Evolutionary conservation across 2,329 filamentous ascomycete species (phyloP), one percentile per base, ranked within the genome.

Genomic region (Arthrobotrys entomopaga): DNA sequence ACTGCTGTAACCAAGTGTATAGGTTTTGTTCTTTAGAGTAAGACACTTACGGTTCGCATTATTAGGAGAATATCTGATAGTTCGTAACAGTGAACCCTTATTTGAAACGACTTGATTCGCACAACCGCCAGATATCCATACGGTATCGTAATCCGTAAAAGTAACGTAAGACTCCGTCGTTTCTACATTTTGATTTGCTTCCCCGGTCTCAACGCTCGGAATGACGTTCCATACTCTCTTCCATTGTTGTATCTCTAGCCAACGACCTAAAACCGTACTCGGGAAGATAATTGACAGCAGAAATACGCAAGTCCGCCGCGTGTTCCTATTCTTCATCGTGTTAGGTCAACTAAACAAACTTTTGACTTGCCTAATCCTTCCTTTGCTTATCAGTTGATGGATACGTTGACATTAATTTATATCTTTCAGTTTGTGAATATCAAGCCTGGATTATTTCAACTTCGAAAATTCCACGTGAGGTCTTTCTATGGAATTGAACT

Each of bases 41-140:
- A 56, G n/a, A 24, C 1, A 66, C 70, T 64, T 58, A 74, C 70
- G 57, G 24, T 61, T 64, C 5, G 52, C 43, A 53, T 74, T 59
- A 5, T 46, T 38, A 19, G 50, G 8, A 48, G 16, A 58, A 42
- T 67, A 74, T 40, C 52, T 29, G 6, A 74, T 63, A 3, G 43
- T 54, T 15, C 42, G 50, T 8, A 67, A 19, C 2, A 40, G 22
- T 6, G 70, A 53, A 13, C 52, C 54, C 5, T 46, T 16, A 2
- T 67, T 46, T 6, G 42, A 50, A 20, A 74, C 29, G 38, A 74
- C 40, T 19, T 50, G 63, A 46, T 64, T 74, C 11, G 52, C 49
- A 42, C 70, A 74, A 13, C 48, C 46, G 15, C 50, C 63, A 40
- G 22, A 42, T 11, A 20, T 64, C 70, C 70, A 74, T 11, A n/a